Evolutionary conservation across 176 grass and related monocot genomes (phyloP).

Genomic region (Cymbopogon citratus): DNA sequence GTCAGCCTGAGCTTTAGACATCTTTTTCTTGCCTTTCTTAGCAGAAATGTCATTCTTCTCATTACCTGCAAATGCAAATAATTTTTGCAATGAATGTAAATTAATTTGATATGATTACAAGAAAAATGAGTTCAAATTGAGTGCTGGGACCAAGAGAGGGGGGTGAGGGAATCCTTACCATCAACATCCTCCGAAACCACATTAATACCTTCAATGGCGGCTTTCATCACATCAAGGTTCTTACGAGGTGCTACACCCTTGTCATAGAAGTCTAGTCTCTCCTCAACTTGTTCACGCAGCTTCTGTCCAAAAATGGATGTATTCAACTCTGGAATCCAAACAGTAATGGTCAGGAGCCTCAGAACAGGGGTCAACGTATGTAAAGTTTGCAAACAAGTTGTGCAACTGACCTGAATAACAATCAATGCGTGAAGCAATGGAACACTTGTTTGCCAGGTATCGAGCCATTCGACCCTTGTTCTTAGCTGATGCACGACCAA

Average conservation of each 20-base stretch:
- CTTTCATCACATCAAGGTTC: constrained; percentile 94
- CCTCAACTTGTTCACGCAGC: constrained; percentile 87
- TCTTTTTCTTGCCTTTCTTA: constrained; percentile 72
- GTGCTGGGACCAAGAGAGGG: background rate
- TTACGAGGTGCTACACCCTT: constrained; percentile 80
- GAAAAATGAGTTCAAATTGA: background rate
- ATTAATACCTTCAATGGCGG: constrained; percentile 50
- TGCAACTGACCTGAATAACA: constrained; percentile 55
- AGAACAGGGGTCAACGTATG: background rate
- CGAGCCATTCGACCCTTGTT: constrained; percentile 95
- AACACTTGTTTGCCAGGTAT: constrained; percentile 93
- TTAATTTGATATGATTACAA: background rate
- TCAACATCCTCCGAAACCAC: constrained; percentile 13
- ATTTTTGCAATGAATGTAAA: background rate
- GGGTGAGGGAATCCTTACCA: constrained; percentile 15
- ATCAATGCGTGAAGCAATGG: constrained; percentile 84
- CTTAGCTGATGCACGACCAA: constrained; percentile 69
- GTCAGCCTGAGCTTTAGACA: constrained; percentile 39
- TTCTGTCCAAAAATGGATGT: constrained; percentile 70
- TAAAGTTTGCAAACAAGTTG: background rate
- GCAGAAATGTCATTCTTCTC: constrained; percentile 26
- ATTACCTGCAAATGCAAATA: background rate
- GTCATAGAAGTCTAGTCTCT: constrained; percentile 89
- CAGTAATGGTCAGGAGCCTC: background rate
- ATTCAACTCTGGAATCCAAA: constrained; percentile 43